Base-by-base conservation (phyloP, 805 yeast species). In the Candida sanyiensis region DNA sequence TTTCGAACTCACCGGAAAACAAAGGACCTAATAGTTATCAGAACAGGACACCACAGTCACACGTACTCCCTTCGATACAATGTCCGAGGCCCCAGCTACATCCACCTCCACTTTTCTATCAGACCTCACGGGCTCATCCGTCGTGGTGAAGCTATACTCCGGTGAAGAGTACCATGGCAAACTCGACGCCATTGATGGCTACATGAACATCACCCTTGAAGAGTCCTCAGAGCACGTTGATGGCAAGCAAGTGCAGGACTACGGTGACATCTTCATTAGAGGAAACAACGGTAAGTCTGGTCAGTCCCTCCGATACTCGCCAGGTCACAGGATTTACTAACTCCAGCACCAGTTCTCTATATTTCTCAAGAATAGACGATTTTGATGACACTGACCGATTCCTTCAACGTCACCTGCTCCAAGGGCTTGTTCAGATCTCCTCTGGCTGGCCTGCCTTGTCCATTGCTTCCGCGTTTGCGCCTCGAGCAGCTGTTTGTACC, bases 151-250 rank as follows among this genome's bases (percentile, higher is more conserved):
- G 59, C 73, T 89, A 39, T 76, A 82, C 57, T 84, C 93, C 25
- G 97, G 96, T 11, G 79, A 89, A 45, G 85, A 85, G 43, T 93
- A 87, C 62, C 74, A 70, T 33, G 94, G 90, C 47, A 63, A 52
- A 35, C 70, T 85, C 46, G 90, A 85, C 51, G 85, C 96, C 28
- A 89, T 93, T 42, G 98, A 93, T 58, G 97, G 97, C 7, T 93
- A 80, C 66, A 88, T 93, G 96, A 93, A 93, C 63, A 82, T 93
- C 35, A 95, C 90, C 2, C 70, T 93, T 47, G 87, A 83, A 39
- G 72, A 79, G 44, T 77, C 95, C 4, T 69, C 75, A 33, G 98
- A 93, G 56, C 60, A 63, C 32, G 74, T 75, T 24, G 63, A 66
- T 37, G 73, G 73, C 6, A 67, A 69, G 33, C 55, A 58, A 31